Evolutionary conservation across 371 early-diverging fungal species (phyloP).

Genomic region (Zopfochytrium polystomum): DNA sequence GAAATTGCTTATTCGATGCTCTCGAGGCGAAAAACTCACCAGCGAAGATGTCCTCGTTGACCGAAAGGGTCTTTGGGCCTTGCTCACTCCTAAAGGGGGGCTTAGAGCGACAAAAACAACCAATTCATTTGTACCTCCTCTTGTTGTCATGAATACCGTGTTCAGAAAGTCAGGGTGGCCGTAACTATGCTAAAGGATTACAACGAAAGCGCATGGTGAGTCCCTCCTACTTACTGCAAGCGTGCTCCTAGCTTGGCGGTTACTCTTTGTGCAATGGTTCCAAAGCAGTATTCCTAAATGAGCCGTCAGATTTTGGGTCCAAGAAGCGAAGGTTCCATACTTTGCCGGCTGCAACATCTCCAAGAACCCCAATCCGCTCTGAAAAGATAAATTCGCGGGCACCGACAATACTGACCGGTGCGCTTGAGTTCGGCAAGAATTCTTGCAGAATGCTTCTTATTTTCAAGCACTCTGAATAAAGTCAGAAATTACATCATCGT

Average conservation of each 20-base stretch:
- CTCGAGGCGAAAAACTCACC: conserved; percentile 39
- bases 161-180: conserved; percentile 92
- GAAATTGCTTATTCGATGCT: not conserved
- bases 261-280: conserved; percentile 82
- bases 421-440: conserved; percentile 62
- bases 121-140: conserved; percentile 57
- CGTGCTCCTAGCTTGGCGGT: conserved; percentile 79
- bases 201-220: not conserved
- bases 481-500: not conserved
- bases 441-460: conserved; percentile 82
- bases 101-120: not conserved
- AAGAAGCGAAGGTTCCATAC: conserved; percentile 12
- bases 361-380: conserved; percentile 81
- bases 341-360: conserved; percentile 87
- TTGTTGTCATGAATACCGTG: conserved; percentile 82
- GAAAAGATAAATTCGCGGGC: conserved; percentile 89
- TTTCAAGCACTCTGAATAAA: conserved; percentile 69
- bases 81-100: conserved; percentile 62
- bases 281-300: conserved; percentile 76
- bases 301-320: not conserved
- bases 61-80: conserved; percentile 86
- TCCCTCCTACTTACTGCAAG: conserved; percentile 26
- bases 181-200: conserved; percentile 43
- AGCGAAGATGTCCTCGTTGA: conserved; percentile 92
- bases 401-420: conserved; percentile 88